Percentiles rank a stretch among this genome's conserved stretches.
Evolutionary conservation across 371 early-diverging fungal genomes (phyloP).

Genomic region (Caulochytrium protostelioides): DNA sequence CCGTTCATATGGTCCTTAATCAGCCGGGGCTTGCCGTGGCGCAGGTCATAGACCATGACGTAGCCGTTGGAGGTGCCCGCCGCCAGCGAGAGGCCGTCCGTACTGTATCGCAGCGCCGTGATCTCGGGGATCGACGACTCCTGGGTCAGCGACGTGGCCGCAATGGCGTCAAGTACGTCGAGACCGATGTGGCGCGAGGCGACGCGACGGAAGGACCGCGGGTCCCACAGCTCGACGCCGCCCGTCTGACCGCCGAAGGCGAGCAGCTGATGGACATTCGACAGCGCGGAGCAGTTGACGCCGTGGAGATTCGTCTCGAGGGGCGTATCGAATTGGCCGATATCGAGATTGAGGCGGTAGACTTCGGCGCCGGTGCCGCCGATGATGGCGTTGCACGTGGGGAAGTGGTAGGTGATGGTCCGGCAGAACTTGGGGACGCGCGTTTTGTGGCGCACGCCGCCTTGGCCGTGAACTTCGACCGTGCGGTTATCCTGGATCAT

Average conservation of each 20-base stretch:
- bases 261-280: slow-evolving; percentile 52
- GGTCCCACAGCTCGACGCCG: slow-evolving; percentile 86
- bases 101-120: slow-evolving; percentile 52
- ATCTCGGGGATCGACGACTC: slow-evolving; percentile 26
- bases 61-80: slow-evolving; percentile 83
- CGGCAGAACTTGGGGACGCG: slow-evolving; percentile 90
- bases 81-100: slow-evolving; percentile 71
- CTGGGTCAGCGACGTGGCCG: neutral
- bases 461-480: slow-evolving; percentile 93
- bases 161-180: slow-evolving; percentile 6
- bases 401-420: slow-evolving; percentile 73
- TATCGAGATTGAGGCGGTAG: slow-evolving; percentile 81
- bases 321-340: slow-evolving; percentile 79
- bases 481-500: slow-evolving; percentile 78
- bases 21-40: slow-evolving; percentile 55
- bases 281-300: slow-evolving; percentile 31
- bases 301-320: slow-evolving; percentile 54
- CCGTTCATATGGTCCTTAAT: slow-evolving; percentile 92
- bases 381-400: slow-evolving; percentile 76
- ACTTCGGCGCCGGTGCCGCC: slow-evolving; percentile 61
- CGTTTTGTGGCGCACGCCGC: slow-evolving; percentile 85
- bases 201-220: slow-evolving; percentile 22
- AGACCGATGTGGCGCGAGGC: slow-evolving; percentile 5
- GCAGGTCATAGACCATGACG: slow-evolving; percentile 80
- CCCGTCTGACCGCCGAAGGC: slow-evolving; percentile 76